phyloP scores from a whole-genome alignment of 129 eudicot genomes.

The Glebionis coronaria region DNA sequence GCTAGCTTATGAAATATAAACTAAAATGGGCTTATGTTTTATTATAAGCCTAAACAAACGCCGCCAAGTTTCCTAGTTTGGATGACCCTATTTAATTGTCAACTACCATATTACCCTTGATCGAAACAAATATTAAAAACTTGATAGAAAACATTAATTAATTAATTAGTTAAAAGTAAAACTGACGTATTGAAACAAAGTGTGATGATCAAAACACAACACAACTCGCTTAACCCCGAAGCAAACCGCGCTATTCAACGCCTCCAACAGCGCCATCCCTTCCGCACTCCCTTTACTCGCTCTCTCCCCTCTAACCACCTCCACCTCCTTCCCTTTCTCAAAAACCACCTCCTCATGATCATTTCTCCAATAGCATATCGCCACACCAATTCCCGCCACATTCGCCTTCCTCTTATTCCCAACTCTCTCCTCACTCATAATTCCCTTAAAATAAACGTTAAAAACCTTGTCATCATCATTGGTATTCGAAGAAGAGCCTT shows the following conservation, averaged over 20 bases:
- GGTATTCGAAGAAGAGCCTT: conserved; percentile 36
- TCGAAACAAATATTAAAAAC: too few relatives aligned
- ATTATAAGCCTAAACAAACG: too few relatives aligned
- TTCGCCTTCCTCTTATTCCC: not conserved
- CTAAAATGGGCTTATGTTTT: too few relatives aligned
- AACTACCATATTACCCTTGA: too few relatives aligned
- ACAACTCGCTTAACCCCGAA: too few relatives aligned
- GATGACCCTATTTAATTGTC: too few relatives aligned
- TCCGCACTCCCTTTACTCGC: conserved; percentile 36
- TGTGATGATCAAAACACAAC: conserved; percentile 41
- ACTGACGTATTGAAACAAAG: conserved; percentile 55
- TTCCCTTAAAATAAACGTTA: conserved; percentile 73
- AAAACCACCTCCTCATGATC: conserved; percentile 51
- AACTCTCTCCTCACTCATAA: conserved; percentile 54
- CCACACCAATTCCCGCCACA: conserved; percentile 63
- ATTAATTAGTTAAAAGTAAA: conserved; percentile 1
- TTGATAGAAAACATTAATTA: too few relatives aligned
- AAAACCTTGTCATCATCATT: conserved; percentile 30
- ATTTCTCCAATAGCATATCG: conserved; percentile 61
- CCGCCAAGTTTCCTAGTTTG: too few relatives aligned
- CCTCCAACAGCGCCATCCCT: conserved; percentile 54
- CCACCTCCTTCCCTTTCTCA: conserved; percentile 52
- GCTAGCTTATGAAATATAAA: too few relatives aligned
- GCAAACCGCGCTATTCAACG: conserved; percentile 49
- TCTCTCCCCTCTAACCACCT: conserved; percentile 13